A percentile compares a stretch with the other conserved stretches of the same genome.
phyloP scores from a whole-genome alignment of 2,329 filamentous ascomycete genomes.

The Rugonectria rugulosa region DNA sequence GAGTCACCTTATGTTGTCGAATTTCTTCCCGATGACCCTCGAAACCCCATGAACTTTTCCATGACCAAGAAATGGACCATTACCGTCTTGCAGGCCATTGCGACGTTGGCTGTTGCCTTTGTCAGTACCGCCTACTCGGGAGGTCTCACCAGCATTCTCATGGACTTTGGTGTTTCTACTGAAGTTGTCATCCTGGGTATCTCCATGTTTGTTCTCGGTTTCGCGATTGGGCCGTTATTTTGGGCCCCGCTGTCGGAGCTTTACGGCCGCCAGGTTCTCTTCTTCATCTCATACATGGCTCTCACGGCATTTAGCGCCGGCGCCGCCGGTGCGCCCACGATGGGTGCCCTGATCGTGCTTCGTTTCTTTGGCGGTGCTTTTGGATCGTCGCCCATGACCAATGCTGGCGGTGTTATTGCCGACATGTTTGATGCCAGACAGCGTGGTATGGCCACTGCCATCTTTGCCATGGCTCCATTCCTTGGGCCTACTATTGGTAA shows the following conservation, averaged over 20 bases:
- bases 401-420: conserved; percentile 68
- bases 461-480: conserved; percentile 71
- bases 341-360: conserved; percentile 68
- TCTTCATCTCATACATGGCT: conserved; percentile 63
- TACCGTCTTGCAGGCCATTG: conserved; percentile 68
- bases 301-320: conserved; percentile 70
- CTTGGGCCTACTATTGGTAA: conserved; percentile 64
- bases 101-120: conserved; percentile 74
- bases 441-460: conserved; percentile 63
- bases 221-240: conserved; percentile 67
- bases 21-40: conserved; percentile 71
- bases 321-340: conserved; percentile 63
- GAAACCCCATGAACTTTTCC: conserved; percentile 70
- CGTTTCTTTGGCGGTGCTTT: conserved; percentile 74
- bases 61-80: conserved; percentile 69
- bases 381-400: conserved; percentile 68
- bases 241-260: conserved; percentile 74
- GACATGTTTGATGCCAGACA: conserved; percentile 66
- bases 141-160: conserved; percentile 60
- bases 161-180: conserved; percentile 58
- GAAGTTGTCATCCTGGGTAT: conserved; percentile 68
- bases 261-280: conserved; percentile 66
- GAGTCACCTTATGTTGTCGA: conserved; percentile 74
- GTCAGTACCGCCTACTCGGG: conserved; percentile 73
- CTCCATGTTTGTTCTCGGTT: conserved; percentile 70